phyloP scores from a whole-genome alignment of 208 protist genomes.

The Acanthamoeba castellanii region DNA sequence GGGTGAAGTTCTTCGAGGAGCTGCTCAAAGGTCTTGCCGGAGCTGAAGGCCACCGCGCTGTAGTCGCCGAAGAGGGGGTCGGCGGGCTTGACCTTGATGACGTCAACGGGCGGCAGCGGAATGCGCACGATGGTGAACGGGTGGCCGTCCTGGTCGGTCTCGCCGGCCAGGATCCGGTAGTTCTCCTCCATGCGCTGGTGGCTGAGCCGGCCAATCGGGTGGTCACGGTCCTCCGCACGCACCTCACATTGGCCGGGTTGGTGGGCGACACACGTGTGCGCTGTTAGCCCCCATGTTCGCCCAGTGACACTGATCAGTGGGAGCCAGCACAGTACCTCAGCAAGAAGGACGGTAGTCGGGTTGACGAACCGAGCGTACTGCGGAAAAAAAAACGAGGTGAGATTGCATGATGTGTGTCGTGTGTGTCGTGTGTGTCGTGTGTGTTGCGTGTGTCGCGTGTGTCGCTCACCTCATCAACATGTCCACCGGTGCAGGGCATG shows the following conservation, averaged over 20 bases:
- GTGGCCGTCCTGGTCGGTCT: constrained; percentile 77
- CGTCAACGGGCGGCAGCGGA: constrained; percentile 48
- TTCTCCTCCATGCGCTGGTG: constrained; percentile 76
- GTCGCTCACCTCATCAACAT: constrained; percentile 84
- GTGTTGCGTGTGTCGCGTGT: no score
- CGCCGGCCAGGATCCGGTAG: constrained; percentile 66
- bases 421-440: no score
- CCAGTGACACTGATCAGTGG: no score
- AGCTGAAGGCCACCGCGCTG: no score
- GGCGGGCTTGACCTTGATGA: constrained; percentile 10
- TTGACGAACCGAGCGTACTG: constrained; percentile 76
- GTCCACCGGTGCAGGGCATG: constrained; percentile 77
- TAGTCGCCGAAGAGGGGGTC: no score
- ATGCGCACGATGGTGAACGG: constrained; percentile 77
- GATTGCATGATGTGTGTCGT: no score
- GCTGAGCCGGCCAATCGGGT: constrained; percentile 44
- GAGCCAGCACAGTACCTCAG: not conserved
- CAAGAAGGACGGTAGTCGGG: constrained; percentile 71
- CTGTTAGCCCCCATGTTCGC: no score
- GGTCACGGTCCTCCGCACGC: constrained; percentile 39
- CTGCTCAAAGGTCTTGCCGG: no score
- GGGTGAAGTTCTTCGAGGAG: no score
- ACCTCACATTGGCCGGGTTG: no score
- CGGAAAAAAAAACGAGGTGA: not conserved
- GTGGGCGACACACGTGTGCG: no score